A percentile compares a stretch with the other conserved stretches of the same genome.
Evolutionary conservation across 2,329 filamentous ascomycete species (phyloP).

Genomic region (Monosporascus sp.): DNA sequence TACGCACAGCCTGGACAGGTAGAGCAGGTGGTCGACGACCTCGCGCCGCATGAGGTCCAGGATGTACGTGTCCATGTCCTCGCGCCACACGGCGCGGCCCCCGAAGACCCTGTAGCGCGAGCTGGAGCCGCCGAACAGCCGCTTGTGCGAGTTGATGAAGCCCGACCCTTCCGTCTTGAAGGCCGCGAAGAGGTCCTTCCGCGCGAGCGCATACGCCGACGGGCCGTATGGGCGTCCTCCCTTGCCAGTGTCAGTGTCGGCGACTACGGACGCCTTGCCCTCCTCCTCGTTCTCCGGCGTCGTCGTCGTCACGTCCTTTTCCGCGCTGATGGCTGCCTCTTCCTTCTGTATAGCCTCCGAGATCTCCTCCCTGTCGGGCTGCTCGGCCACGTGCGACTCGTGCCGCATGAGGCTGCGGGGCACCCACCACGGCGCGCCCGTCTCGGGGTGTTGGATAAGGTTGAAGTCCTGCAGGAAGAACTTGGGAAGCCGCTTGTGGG

Average conservation of each 20-base stretch:
- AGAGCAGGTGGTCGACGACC: conserved; percentile 40
- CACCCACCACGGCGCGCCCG: conserved; percentile 49
- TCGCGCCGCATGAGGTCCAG: conserved; percentile 44
- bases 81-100: conserved; percentile 37
- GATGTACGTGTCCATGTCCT: conserved; percentile 52
- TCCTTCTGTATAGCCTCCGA: conserved; percentile 14
- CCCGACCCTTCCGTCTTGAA: conserved; percentile 10
- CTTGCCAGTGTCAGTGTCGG: background rate
- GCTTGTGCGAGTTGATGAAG: conserved; percentile 3
- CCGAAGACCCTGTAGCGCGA: conserved; percentile 9
- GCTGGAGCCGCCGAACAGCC: conserved; percentile 8
- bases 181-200: conserved; percentile 26
- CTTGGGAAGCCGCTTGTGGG: conserved; percentile 44
- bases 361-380: background rate
- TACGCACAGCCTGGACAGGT: conserved; percentile 29
- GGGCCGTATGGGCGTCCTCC: conserved; percentile 15
- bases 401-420: conserved; percentile 38
- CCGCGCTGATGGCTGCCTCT: background rate
- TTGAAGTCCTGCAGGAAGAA: conserved; percentile 61
- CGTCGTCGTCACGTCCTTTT: background rate
- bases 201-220: conserved; percentile 26
- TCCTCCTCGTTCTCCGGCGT: no score
- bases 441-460: conserved; percentile 49
- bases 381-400: conserved; percentile 2
- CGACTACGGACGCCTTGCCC: background rate